Evolutionary conservation across 805 yeast species (phyloP).

Genomic region (Trichomonascus vanleenenianus): DNA sequence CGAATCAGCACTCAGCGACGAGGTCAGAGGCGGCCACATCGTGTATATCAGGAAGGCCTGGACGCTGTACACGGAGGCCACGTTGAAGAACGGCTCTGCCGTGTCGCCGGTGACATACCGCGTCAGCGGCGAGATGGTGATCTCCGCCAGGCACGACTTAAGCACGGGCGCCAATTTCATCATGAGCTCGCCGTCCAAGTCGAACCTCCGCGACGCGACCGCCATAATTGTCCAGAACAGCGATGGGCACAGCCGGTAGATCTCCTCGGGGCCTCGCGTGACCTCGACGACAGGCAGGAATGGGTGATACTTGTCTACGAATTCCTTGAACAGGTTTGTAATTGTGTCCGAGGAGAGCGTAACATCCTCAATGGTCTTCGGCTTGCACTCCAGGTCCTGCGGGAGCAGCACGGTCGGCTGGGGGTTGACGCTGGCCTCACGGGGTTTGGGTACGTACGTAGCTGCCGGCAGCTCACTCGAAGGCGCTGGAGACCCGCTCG

Average conservation of each 20-base stretch:
- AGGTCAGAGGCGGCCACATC: constrained; percentile 93
- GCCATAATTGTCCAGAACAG: constrained; percentile 91
- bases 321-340: constrained; percentile 56
- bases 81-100: constrained; percentile 68
- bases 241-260: constrained; percentile 75
- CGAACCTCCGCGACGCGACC: constrained; percentile 64
- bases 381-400: constrained; percentile 23
- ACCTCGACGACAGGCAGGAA: constrained; percentile 85
- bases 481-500: not conserved
- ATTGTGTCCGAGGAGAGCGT: constrained; percentile 56
- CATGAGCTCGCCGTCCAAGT: constrained; percentile 37
- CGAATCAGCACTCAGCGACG: constrained; percentile 90
- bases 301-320: constrained; percentile 70
- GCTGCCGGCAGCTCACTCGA: constrained; percentile 3
- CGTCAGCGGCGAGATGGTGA: constrained; percentile 84
- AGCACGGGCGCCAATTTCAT: constrained; percentile 58
- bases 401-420: not conserved
- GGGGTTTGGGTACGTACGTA: constrained; percentile 2
- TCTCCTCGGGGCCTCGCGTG: constrained; percentile 68
- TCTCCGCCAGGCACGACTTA: constrained; percentile 73
- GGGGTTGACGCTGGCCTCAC: constrained; percentile 2
- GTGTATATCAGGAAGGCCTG: constrained; percentile 87
- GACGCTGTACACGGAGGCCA: constrained; percentile 86
- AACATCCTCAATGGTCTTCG: constrained; percentile 67
- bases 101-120: constrained; percentile 43